Base-by-base conservation (phyloP, 2,329 filamentous ascomycete species). In the Curvularia spicifera region DNA sequence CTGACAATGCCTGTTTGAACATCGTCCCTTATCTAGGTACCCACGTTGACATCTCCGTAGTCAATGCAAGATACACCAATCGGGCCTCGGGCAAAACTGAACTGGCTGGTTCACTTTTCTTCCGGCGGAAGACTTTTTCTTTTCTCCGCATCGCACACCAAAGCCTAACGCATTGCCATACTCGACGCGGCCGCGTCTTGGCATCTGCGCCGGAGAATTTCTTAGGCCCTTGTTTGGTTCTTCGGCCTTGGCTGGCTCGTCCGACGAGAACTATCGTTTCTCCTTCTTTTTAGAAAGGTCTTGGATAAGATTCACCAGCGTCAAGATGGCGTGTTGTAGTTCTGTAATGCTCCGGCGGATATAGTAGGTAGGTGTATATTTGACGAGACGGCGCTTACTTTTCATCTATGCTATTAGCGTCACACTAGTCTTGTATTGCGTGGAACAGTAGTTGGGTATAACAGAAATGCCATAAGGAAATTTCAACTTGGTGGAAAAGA, bases 1-100 rank as follows among this genome's bases (percentile, higher is more conserved):
- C 61, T 24, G 59, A 62, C 59, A 35, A 7, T 57, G 46, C 45
- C 31, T 24, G 61, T 62, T 62, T 59, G 56, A 60, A 28, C 46
- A 12, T 9, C n/a, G 33, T 37, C 20, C 40, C 51, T 47, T 53
- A 33, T 18, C 35, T 48, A 31, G 28, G 28, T 31, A 37, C 33
- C 46, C 12, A 37, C 33, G 40, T 42, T 46, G 35, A 48, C 35
- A 35, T 52, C 6, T 29, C 31, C 5, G 15, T 37, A 6, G 24
- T 61, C 51, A 61, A 59, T 64, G 56, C 61, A 37, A 37, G 13
- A 37, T 37, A n/a, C 4, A 37, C 13, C 13, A 5, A 15, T 33
- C 12, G 5, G 5, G 5, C 15, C 33, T n/a, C 15, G 33, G 33
- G 6, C 33, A 13, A 18, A 18, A 18, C 18, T 18, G 18, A 37